Percentiles rank a stretch among this genome's conserved stretches.
Conservation (phyloP, 345 rosid species). For the Camelina hispida region DNA sequence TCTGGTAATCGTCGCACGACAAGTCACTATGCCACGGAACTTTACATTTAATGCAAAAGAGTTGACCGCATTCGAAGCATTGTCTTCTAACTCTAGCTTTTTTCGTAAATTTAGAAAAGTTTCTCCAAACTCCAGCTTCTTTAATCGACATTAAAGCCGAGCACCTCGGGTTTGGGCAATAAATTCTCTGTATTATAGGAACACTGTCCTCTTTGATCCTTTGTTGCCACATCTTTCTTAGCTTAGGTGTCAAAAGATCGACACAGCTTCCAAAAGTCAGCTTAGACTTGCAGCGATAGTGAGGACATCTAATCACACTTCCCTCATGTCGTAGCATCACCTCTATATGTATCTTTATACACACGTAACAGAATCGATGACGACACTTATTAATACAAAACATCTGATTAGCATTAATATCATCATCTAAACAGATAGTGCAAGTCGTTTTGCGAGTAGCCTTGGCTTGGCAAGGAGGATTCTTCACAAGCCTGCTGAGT, state of each 20-base stretch:
- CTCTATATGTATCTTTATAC: slow-evolving; percentile 59
- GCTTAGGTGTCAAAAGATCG: slow-evolving; percentile 56
- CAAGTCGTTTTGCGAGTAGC: slow-evolving; percentile 40
- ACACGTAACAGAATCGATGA: slow-evolving; percentile 62
- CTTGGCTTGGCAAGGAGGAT: neutral
- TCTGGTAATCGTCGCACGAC: slow-evolving; percentile 49
- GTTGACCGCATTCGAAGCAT: slow-evolving; percentile 53
- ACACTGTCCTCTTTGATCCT: slow-evolving; percentile 60
- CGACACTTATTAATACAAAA: slow-evolving; percentile 60
- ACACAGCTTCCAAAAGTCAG: slow-evolving; percentile 49
- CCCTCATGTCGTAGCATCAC: slow-evolving; percentile 55
- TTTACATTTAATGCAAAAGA: slow-evolving; percentile 67
- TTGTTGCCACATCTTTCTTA: slow-evolving; percentile 51
- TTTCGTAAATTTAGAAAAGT: slow-evolving; percentile 17
- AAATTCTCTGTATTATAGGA: slow-evolving; percentile 57
- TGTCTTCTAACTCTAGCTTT: slow-evolving; percentile 46
- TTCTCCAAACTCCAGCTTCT: neutral
- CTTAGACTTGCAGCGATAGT: slow-evolving; percentile 45
- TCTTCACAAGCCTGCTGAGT: slow-evolving; percentile 20
- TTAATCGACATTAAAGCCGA: slow-evolving; percentile 62
- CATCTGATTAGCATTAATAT: slow-evolving; percentile 44
- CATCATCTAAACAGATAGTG: slow-evolving; percentile 62
- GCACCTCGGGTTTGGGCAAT: slow-evolving; percentile 73
- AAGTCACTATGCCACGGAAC: slow-evolving; percentile 66
- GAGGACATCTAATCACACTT: slow-evolving; percentile 55